phyloP scores from a whole-genome alignment of 345 rosid species.

The Pistacia atlantica region DNA sequence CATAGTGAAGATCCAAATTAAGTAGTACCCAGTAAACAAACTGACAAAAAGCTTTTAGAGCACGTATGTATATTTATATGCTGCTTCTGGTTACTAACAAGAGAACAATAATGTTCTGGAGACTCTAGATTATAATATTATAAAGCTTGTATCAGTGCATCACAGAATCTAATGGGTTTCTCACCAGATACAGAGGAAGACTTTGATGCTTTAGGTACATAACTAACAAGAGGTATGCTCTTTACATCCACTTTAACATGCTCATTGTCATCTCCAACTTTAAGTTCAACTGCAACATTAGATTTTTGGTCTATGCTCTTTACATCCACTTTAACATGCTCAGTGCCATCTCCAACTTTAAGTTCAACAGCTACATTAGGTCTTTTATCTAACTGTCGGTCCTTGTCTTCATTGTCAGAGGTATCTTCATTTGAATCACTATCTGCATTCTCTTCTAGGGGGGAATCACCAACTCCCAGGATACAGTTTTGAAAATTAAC shows the following conservation, averaged over 20 bases:
- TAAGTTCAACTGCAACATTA: slow-evolving; percentile 43
- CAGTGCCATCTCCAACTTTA: slow-evolving; percentile 48
- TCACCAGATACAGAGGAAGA: slow-evolving; percentile 57
- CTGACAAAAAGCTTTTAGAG: background rate
- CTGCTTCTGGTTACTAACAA: background rate
- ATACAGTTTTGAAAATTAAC: slow-evolving; percentile 67
- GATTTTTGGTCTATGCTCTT: slow-evolving; percentile 27
- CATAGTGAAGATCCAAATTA: background rate
- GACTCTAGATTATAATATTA: background rate
- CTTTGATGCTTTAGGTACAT: slow-evolving; percentile 56
- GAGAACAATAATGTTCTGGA: background rate
- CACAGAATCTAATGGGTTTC: slow-evolving; percentile 7
- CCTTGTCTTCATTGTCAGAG: slow-evolving; percentile 30
- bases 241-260: slow-evolving; percentile 49
- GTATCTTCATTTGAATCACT: slow-evolving; percentile 41
- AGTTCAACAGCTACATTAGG: slow-evolving; percentile 41
- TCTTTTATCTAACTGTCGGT: slow-evolving; percentile 25
- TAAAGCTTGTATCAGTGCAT: background rate
- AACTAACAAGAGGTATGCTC: slow-evolving; percentile 65
- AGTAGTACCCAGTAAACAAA: background rate
- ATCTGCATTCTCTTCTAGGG: slow-evolving; percentile 28
- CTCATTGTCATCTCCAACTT: slow-evolving; percentile 47
- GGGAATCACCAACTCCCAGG: slow-evolving; percentile 39
- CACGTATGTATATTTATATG: background rate
- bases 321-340: slow-evolving; percentile 49